Evolutionary conservation across 2,329 filamentous ascomycete genomes (phyloP), one percentile per base, ranked within the genome.

Genomic region (Verticillium klebahnii): DNA sequence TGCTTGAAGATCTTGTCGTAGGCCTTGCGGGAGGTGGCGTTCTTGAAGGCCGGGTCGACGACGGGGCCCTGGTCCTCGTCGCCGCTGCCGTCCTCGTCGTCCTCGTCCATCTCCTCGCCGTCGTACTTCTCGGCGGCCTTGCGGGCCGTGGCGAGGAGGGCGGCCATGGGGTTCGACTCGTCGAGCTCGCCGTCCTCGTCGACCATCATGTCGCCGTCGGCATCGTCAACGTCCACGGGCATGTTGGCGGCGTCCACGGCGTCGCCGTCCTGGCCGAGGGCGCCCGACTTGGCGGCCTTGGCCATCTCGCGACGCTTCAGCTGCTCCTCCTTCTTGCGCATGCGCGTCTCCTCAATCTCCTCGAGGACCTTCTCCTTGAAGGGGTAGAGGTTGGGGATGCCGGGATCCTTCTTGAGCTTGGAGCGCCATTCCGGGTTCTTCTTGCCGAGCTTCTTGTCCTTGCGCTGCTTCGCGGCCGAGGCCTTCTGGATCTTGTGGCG

Each of bases 361-460:
- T 93, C 88, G 37, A 99, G 85, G 32, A 99, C 85, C 82, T 90
- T 93, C 75, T 97, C 93, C 81, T 99, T 99, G 83, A 95, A 97
- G 1, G 95, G 95, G 79, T 97, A 99, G 39, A 97, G 80, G 73
- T 98, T 99, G 50, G 95, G 95, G 65, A 99, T 97, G 57, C 95
- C 95, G 29, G 94, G 95, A 71, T 99, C 95, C 81, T 98, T 99
- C 86, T 97, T 98, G 68, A 97, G 75, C 75, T 93, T 91, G 63
- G 92, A 93, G 69, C 91, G 88, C 93, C 95, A 98, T 91, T 97
- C 88, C 37, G 95, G 94, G 76, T 97, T 97, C 86, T 96, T 93
- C 82, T 97, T 98, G 61, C 90, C 92, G 61, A 88, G 82, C 82
- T 97, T 98, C 73, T 88, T 89, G 65, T 88, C 81, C 78, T 99